Evolutionary conservation across 345 rosid species (phyloP).

Genomic region (Populus alba): DNA sequence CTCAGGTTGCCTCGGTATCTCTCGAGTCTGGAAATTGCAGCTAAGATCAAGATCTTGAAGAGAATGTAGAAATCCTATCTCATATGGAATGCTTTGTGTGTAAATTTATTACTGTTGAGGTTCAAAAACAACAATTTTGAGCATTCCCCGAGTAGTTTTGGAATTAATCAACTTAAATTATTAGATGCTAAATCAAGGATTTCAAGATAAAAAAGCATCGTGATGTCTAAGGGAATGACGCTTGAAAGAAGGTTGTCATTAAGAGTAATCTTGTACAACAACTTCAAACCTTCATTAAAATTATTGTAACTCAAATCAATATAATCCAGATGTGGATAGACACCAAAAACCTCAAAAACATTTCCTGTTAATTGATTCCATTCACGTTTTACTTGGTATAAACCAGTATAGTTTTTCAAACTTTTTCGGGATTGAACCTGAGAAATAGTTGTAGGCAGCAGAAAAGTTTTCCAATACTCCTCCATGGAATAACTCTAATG

Average conservation of each 20-base stretch:
- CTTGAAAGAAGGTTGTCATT: neutral
- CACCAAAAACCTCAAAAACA: neutral
- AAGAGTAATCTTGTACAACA: neutral
- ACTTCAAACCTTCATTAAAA: neutral
- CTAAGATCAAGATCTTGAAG: slow-evolving; percentile 8
- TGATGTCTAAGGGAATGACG: neutral
- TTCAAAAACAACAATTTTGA: neutral
- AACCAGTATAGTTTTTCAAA: neutral
- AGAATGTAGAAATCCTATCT: neutral
- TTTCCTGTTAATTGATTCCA: neutral
- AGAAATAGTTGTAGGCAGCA: neutral
- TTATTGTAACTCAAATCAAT: neutral
- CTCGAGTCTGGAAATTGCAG: neutral
- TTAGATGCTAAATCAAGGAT: neutral
- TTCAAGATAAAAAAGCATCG: too few species aligned
- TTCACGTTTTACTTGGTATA: neutral
- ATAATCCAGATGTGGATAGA: neutral
- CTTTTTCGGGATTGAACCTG: neutral
- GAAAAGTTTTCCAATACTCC: neutral
- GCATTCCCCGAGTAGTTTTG: slow-evolving; percentile 2
- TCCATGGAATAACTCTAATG: neutral
- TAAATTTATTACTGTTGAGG: neutral
- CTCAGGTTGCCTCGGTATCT: neutral
- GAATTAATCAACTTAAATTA: slow-evolving; percentile 4
- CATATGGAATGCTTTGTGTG: neutral